Evolutionary conservation across 2,329 filamentous ascomycete genomes (phyloP).

Genomic region (Daldinia eschscholtzii): DNA sequence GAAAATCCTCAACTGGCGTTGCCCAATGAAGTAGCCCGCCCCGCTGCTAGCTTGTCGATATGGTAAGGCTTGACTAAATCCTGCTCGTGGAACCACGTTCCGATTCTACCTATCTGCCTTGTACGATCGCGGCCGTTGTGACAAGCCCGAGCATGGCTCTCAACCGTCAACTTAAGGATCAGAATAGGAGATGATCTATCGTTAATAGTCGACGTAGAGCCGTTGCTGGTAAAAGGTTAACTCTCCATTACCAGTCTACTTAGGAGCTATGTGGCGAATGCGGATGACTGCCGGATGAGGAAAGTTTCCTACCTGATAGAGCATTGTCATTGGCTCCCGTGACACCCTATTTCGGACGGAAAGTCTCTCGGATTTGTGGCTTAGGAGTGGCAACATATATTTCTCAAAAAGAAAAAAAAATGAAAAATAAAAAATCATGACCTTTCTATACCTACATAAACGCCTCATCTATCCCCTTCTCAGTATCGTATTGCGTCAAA

Average conservation of each 20-base stretch:
- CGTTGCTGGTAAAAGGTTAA: neutral
- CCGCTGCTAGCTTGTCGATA: neutral
- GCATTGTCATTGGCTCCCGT: constrained; percentile 44
- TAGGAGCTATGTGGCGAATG: constrained; percentile 41
- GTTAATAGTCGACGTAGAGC: constrained; percentile 26
- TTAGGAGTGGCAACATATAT: constrained; percentile 36
- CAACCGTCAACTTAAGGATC: neutral
- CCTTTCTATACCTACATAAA: constrained; percentile 18
- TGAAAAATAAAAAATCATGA: constrained; percentile 4
- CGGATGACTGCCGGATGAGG: constrained; percentile 49
- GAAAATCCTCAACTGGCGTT: constrained; percentile 18
- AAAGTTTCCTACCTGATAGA: constrained; percentile 44
- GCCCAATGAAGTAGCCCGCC: constrained; percentile 8
- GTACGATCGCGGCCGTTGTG: constrained; percentile 20
- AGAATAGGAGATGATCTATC: constrained; percentile 4
- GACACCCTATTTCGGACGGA: constrained; percentile 21
- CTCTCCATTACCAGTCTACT: constrained; percentile 30
- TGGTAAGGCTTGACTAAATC: constrained; percentile 24
- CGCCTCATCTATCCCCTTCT: constrained; percentile 13
- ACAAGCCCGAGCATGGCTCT: constrained; percentile 27
- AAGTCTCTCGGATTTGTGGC: constrained; percentile 44
- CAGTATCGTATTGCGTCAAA: constrained; percentile 16
- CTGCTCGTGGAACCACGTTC: neutral
- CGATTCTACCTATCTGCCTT: neutral
- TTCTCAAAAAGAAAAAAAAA: neutral